A percentile compares a stretch with the other conserved stretches of the same genome.
phyloP scores from a whole-genome alignment of 352 stramenopile species.

The Thalassiosira exigua region DNA sequence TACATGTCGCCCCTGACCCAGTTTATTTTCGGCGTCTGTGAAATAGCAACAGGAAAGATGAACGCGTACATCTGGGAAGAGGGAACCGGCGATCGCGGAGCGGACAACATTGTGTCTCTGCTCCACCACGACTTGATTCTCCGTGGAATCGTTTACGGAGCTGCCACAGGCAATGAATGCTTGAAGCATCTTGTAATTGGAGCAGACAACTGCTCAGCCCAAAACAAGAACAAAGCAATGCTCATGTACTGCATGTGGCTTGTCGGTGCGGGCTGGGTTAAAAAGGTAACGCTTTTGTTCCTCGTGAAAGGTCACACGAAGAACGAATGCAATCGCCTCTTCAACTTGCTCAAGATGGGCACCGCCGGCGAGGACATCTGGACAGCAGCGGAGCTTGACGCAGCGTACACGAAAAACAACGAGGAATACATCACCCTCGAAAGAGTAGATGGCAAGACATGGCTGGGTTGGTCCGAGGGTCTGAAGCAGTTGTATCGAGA shows the following conservation, averaged over 20 bases:
- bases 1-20: conserved; percentile 43
- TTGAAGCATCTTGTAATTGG: conserved; percentile 38
- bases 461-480: too few species aligned
- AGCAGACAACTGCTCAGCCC: conserved; percentile 46
- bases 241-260: conserved; percentile 2
- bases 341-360: conserved; percentile 24
- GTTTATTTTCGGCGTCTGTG: conserved; percentile 44
- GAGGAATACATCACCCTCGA: too few species aligned
- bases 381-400: conserved; percentile 3
- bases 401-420: too few species aligned
- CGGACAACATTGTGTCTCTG: conserved; percentile 49
- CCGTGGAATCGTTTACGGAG: too few species aligned
- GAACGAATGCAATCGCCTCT: conserved; percentile 23
- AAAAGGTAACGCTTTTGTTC: conserved; percentile 23
- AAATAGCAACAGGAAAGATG: too few species aligned
- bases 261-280: conserved; percentile 20
- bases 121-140: conserved; percentile 10
- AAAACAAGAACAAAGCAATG: conserved; percentile 44
- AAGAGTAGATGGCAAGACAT: too few species aligned
- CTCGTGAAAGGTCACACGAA: conserved; percentile 39
- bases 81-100: conserved; percentile 38
- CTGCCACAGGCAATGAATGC: conserved; percentile 6
- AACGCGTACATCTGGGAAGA: conserved; percentile 29
- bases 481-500: too few species aligned
- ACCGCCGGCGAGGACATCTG: conserved; percentile 16